Base-by-base conservation (phyloP, 2,329 filamentous ascomycete species). In the Plenodomus lindquistii region DNA sequence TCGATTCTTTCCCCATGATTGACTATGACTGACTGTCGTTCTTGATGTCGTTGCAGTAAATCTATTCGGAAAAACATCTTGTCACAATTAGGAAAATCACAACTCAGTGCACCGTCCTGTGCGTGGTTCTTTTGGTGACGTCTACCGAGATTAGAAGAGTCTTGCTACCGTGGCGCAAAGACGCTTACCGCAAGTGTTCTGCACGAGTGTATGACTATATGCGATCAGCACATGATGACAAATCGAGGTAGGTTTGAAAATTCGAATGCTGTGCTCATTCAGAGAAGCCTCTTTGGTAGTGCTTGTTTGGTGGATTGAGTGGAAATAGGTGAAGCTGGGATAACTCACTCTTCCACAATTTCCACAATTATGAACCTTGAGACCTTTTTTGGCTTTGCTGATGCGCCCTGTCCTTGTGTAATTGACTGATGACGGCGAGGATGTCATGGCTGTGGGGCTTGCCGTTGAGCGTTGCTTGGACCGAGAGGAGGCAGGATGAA, bases 121-220 rank as follows among this genome's bases (percentile, higher is more conserved):
- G 70, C 71, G 53, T 79, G 76, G 46, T 78, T 78, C 45, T 75
- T 74, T 52, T 77, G 72, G 53, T 78, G 76, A 48, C 76, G 73
- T 55, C 76, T 77, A 44, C 17, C 7, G 10, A 44, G 37, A 31
- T 62, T 49, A 57, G 49, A 37, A 42, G 29, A n/a, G 31, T 8
- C 15, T 11, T 20, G 35, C n/a, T 15, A 13, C 24, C 21, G 6
- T 11, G 35, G 21, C 7, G 15, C 10, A 35, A 13, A 15, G n/a
- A 7, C 16, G 18, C 58, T 38, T 57, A 76, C 75, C 75, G 73
- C 29, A 79, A 54, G 48, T 79, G 76, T 54, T 79, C 76, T 18
- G 75, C 75, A 31, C 76, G 69, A 11, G 76, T 78, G 57, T 78
- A 79, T 11, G 71, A 73, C 75, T 78, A 20, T 15, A n/a, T 10